A percentile compares a stretch with the other conserved stretches of the same genome.
Conservation (phyloP, 2,329 filamentous ascomycete species). For the Phyllosticta paracitricarpa region DNA sequence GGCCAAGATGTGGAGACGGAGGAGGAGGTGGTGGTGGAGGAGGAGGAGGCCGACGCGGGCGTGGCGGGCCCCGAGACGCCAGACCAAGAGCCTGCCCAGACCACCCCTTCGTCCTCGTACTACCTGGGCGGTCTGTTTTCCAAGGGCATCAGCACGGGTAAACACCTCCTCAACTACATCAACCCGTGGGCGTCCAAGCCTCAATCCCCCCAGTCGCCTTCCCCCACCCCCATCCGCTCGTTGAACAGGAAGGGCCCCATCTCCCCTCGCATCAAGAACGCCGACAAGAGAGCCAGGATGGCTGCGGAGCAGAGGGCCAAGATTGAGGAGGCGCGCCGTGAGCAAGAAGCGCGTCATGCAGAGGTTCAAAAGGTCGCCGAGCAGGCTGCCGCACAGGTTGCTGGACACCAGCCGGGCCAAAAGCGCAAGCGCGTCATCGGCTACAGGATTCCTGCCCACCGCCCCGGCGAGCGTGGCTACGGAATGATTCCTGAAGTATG, state of each 20-base stretch:
- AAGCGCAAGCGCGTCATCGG: not conserved
- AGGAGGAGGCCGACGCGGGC: not conserved
- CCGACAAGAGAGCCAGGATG: constrained; percentile 1
- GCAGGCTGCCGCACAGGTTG: not conserved
- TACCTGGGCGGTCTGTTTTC: not conserved
- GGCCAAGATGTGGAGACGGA: not conserved
- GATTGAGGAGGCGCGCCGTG: not conserved
- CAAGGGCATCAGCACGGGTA: not conserved
- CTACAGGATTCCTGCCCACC: constrained; percentile 3
- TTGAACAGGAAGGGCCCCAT: not conserved
- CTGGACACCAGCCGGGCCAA: not conserved
- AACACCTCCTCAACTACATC: not conserved
- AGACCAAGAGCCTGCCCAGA: not conserved
- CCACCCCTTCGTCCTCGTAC: not conserved
- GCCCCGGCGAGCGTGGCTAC: constrained; percentile 5
- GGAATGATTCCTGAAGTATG: not conserved
- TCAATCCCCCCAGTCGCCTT: not conserved
- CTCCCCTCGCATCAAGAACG: constrained; percentile 3
- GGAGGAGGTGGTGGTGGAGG: not conserved
- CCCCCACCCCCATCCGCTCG: not conserved
- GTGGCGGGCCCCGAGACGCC: not conserved
- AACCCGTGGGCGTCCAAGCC: not conserved
- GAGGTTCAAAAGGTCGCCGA: not conserved
- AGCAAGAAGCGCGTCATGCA: not conserved
- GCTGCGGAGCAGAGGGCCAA: not conserved